These are phyloP conservation scores for Pisolithus tinctorius DNA, from an alignment of 768 basidiomycete species.

Conservation along the genomic window DNA sequence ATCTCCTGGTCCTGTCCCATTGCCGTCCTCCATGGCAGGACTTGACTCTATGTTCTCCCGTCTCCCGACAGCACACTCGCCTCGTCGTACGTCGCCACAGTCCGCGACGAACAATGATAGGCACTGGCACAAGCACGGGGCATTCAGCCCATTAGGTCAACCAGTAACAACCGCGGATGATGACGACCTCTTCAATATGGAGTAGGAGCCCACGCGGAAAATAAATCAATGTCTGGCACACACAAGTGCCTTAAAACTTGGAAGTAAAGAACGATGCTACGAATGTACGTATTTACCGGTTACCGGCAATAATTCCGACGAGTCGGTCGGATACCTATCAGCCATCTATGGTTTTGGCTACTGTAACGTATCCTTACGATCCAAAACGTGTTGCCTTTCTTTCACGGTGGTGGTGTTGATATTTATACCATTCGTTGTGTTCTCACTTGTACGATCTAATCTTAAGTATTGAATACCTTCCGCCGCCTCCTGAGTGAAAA, in stretches of 20 bases:
- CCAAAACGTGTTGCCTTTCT: not conserved
- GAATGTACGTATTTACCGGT: conserved; percentile 23
- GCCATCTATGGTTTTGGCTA: conserved; percentile 7
- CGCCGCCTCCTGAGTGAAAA: not conserved
- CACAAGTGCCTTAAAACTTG: not conserved
- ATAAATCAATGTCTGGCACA: not conserved
- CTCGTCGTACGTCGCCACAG: conserved; percentile 24
- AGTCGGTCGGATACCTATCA: conserved; percentile 27
- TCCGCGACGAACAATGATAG: conserved; percentile 15
- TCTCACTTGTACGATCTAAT: not conserved
- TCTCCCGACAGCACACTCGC: conserved; percentile 22
- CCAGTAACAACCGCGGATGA: conserved; percentile 53
- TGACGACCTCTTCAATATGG: conserved; percentile 71
- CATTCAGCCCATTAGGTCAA: conserved; percentile 55
- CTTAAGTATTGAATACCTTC: not conserved
- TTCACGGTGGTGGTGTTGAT: conserved; percentile 5
- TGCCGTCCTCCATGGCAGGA: conserved; percentile 19
- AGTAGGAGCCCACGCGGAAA: conserved; percentile 1
- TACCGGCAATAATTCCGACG: conserved; percentile 23
- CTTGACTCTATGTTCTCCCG: conserved; percentile 53
- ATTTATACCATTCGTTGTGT: conserved; percentile 21
- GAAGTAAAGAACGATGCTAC: conserved; percentile 6
- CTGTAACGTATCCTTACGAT: conserved; percentile 5
- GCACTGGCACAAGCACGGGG: conserved; percentile 31
- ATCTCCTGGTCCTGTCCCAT: conserved; percentile 5